Base-by-base conservation (phyloP, 2,329 filamentous ascomycete genomes). In the Cladosporium sp. region DNA sequence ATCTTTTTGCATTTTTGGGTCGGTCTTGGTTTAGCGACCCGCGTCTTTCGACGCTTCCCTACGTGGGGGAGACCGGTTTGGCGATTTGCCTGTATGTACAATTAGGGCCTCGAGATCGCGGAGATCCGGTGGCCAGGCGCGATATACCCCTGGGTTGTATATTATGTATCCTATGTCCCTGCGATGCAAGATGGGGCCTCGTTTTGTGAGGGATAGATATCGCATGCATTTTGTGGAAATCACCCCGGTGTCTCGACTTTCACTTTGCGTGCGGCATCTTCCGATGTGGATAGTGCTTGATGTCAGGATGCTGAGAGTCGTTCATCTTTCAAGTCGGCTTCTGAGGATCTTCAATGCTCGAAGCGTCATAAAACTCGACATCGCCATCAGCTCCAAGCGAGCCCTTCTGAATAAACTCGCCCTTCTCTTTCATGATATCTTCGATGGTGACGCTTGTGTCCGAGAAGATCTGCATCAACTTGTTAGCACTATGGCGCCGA, bases 361-460 rank as follows among this genome's bases (percentile, higher is more conserved):
- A 28, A 28, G 22, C 88, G 31, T 87, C 85, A 86, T 90, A 95
- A 61, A 96, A 93, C 69, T 97, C 92, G 44, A 96, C 74, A 66
- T 95, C 87, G n/a, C 89, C 89, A 59, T 91, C 84, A 59, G 83
- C 81, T 48, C 86, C 82, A 32, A 91, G 66, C 28, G 79, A 81
- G 14, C 88, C 86, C 56, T 81, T 81, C 74, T 85, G 87, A 55
- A 92, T 79, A 1, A 87, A 71, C 58, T 83, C 79, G 4, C 91
- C 92, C 65, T 86, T 86, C 59, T 89, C 83, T 54, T 77, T 75
- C 73, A 93, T 80, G 46, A 97, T 71, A 56, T 92, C 85, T 69
- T 95, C 87, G 31, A 93, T 74, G 0, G 87, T 90, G 54, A 87
- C 69, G 52, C 78, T 76, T 44, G 77, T 77, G 60, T 91, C 82